These are phyloP conservation scores for Wilhelminamyces savonicus DNA, from an alignment of 805 yeast genomes.

Conservation along the genomic window DNA sequence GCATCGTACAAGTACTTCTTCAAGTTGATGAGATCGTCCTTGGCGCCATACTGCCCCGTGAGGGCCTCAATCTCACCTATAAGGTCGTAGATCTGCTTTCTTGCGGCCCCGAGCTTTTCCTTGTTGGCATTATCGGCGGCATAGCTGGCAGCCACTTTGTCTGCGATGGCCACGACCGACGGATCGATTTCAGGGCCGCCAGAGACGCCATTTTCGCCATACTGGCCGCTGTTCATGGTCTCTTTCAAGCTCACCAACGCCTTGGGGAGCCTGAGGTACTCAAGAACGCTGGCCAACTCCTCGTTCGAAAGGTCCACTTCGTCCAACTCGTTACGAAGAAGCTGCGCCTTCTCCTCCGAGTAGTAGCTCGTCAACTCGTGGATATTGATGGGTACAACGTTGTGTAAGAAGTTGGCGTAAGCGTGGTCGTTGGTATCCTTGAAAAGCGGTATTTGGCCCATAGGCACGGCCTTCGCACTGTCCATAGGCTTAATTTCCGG, in stretches of 20 bases:
- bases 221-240: constrained; percentile 10
- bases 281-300: constrained; percentile 73
- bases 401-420: constrained; percentile 56
- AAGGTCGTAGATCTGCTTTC: constrained; percentile 30
- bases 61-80: constrained; percentile 29
- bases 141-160: constrained; percentile 14
- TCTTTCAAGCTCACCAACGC: constrained; percentile 51
- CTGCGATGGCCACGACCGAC: constrained; percentile 10
- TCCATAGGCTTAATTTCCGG: constrained; percentile 65
- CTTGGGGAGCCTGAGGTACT: constrained; percentile 70
- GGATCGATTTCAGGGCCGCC: constrained; percentile 28
- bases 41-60: constrained; percentile 13
- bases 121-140: constrained; percentile 32
- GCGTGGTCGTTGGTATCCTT: constrained; percentile 32
- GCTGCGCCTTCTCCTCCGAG: constrained; percentile 81
- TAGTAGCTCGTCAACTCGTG: constrained; percentile 84
- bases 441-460: constrained; percentile 41
- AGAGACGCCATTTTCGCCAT: neutral
- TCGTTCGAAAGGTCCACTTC: constrained; percentile 70
- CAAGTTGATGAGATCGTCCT: constrained; percentile 50
- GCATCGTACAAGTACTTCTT: constrained; percentile 61
- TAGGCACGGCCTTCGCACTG: constrained; percentile 55
- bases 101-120: constrained; percentile 18
- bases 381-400: constrained; percentile 78
- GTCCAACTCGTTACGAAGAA: constrained; percentile 70